A percentile compares a stretch with the other conserved stretches of the same genome.
phyloP scores from a whole-genome alignment of 2,329 filamentous ascomycete species.

The Botrytis deweyae region DNA sequence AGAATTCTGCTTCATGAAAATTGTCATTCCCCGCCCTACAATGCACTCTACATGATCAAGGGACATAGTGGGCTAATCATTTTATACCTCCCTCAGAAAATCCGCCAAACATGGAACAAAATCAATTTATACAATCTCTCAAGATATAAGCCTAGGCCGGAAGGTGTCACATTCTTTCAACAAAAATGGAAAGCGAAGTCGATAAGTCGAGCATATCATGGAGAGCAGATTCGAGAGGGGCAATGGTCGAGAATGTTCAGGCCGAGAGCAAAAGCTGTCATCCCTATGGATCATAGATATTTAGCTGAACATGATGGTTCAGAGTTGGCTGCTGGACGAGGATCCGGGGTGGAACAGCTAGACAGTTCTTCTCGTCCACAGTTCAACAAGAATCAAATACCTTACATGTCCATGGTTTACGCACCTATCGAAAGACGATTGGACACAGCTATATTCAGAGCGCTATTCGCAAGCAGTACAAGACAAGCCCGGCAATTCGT shows the following conservation, averaged over 20 bases:
- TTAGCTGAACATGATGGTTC: constrained; percentile 81
- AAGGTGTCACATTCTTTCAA: constrained; percentile 79
- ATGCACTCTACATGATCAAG: background rate
- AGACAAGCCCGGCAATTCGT: constrained; percentile 93
- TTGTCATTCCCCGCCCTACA: background rate
- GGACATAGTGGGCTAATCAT: background rate
- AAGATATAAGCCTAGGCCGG: constrained; percentile 49
- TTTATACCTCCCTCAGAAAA: constrained; percentile 60
- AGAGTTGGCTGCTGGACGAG: constrained; percentile 78
- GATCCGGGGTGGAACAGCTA: constrained; percentile 57
- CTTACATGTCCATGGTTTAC: constrained; percentile 96
- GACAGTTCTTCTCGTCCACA: constrained; percentile 43
- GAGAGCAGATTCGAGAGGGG: constrained; percentile 88
- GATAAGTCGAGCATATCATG: constrained; percentile 81
- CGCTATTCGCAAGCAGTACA: constrained; percentile 89
- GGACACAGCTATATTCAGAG: constrained; percentile 91
- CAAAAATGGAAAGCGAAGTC: constrained; percentile 97
- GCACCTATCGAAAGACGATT: constrained; percentile 86
- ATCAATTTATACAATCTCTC: constrained; percentile 91
- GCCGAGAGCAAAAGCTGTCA: constrained; percentile 74
- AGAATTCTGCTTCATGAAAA: background rate
- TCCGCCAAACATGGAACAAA: constrained; percentile 96
- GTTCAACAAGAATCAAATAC: constrained; percentile 57
- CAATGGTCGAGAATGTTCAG: constrained; percentile 95
- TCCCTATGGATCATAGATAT: constrained; percentile 79